These are phyloP conservation scores for Cyanophora paradoxa DNA, from an alignment of 78 protist genomes.

Conservation along the genomic window DNA sequence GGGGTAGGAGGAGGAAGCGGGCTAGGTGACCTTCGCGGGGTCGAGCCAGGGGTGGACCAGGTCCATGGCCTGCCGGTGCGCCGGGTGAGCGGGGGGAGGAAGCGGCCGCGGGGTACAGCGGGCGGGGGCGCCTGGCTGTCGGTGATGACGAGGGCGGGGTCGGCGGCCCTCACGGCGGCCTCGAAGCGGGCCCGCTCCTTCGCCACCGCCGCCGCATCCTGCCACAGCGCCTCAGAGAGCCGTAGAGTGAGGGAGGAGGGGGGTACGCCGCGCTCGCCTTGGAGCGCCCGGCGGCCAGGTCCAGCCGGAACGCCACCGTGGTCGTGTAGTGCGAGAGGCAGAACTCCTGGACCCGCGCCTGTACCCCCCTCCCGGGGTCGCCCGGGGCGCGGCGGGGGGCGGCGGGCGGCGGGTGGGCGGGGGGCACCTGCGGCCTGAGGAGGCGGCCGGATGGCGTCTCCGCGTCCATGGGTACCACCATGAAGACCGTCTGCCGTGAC, in stretches of 20 bases:
- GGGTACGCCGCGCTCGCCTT: background rate
- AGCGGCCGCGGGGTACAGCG: no score
- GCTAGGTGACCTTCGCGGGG: background rate
- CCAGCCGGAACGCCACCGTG: background rate
- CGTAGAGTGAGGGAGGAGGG: background rate
- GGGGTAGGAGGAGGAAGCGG: background rate
- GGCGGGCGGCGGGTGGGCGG: no score
- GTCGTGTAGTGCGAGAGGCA: background rate
- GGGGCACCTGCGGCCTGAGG: conserved; percentile 12
- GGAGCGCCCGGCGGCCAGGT: background rate
- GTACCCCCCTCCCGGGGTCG: no score
- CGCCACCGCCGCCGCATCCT: background rate
- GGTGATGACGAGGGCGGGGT: background rate
- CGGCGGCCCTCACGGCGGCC: background rate
- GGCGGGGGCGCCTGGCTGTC: no score
- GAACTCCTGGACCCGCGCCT: background rate
- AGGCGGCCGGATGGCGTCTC: background rate
- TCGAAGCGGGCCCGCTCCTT: background rate
- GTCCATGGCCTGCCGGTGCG: conserved; percentile 27
- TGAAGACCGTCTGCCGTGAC: no score
- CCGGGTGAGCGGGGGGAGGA: no score
- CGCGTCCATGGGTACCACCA: conserved; percentile 5
- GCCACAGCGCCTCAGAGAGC: background rate
- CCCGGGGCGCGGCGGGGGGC: no score
- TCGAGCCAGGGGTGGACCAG: conserved; percentile 13